Conservation (phyloP, 2,329 filamentous ascomycete genomes). For the Aureobasidium sp. region DNA sequence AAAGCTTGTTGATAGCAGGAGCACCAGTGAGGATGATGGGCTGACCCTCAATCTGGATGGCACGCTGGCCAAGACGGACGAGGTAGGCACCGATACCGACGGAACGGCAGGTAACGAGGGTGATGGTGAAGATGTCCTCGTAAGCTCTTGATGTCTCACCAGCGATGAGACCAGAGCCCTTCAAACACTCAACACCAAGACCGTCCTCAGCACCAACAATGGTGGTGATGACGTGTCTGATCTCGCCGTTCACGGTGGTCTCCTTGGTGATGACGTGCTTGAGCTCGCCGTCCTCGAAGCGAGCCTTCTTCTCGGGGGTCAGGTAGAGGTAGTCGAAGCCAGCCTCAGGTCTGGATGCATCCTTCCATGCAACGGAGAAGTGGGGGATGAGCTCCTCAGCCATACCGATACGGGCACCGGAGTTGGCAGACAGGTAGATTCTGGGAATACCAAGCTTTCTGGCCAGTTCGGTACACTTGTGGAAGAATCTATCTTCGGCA, state of each 20-base stretch:
- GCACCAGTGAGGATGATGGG: slow-evolving; percentile 98
- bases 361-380: slow-evolving; percentile 96
- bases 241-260: slow-evolving; percentile 77
- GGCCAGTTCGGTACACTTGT: slow-evolving; percentile 96
- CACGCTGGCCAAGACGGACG: slow-evolving; percentile 94
- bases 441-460: slow-evolving; percentile 90
- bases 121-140: slow-evolving; percentile 98
- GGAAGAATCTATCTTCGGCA: slow-evolving; percentile 94
- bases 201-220: slow-evolving; percentile 91
- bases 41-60: slow-evolving; percentile 97
- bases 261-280: slow-evolving; percentile 81
- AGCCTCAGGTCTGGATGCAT: slow-evolving; percentile 65
- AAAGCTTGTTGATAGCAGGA: slow-evolving; percentile 92
- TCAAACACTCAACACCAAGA: slow-evolving; percentile 92
- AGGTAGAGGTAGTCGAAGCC: slow-evolving; percentile 98
- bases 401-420: slow-evolving; percentile 91
- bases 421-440: slow-evolving; percentile 97
- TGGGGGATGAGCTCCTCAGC: slow-evolving; percentile 94
- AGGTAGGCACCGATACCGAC: slow-evolving; percentile 99
- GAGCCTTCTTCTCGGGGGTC: slow-evolving; percentile 73
- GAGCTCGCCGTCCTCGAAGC: slow-evolving; percentile 68
- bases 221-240: slow-evolving; percentile 86
- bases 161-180: slow-evolving; percentile 94
- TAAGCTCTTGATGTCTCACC: slow-evolving; percentile 95
- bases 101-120: slow-evolving; percentile 92